These are phyloP conservation scores for Isoetes engelmannii DNA, from an alignment of 83 land plant species.

Conservation along the genomic window DNA sequence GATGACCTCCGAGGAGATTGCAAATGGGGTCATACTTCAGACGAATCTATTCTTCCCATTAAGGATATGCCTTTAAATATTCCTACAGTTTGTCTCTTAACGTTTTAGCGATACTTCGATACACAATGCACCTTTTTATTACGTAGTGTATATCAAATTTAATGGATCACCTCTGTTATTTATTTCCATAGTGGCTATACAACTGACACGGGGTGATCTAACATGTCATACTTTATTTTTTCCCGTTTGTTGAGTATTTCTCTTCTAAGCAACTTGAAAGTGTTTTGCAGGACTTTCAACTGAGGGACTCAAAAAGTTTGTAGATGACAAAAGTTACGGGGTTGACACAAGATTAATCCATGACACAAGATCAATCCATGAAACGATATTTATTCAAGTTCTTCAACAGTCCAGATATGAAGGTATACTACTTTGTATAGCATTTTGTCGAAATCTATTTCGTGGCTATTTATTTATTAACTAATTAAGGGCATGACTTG, in stretches of 20 bases:
- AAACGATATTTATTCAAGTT: constrained; percentile 58
- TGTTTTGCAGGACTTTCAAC: constrained; percentile 51
- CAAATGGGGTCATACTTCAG: constrained; percentile 67
- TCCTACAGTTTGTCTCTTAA: constrained; percentile 68
- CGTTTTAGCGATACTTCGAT: constrained; percentile 67
- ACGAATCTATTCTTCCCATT: constrained; percentile 56
- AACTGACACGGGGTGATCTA: too few species aligned
- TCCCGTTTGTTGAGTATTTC: too few species aligned
- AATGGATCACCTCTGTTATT: too few species aligned
- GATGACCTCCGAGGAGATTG: constrained; percentile 71
- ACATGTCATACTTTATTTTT: too few species aligned
- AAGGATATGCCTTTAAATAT: constrained; percentile 44
- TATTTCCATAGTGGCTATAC: too few species aligned
- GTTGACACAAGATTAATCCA: constrained; percentile 57
- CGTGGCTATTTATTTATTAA: too few species aligned
- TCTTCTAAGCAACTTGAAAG: neutral
- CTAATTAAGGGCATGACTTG: too few species aligned
- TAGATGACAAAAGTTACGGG: constrained; percentile 58
- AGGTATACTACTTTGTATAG: constrained; percentile 43
- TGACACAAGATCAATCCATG: too few species aligned
- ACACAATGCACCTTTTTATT: neutral
- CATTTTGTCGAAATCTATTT: too few species aligned
- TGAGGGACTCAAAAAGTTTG: constrained; percentile 58
- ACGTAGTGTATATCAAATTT: too few species aligned
- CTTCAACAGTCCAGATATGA: constrained; percentile 47